Evolutionary conservation across 768 basidiomycete genomes (phyloP), one percentile per base, ranked within the genome.

Genomic region (Lentinula lateritia): DNA sequence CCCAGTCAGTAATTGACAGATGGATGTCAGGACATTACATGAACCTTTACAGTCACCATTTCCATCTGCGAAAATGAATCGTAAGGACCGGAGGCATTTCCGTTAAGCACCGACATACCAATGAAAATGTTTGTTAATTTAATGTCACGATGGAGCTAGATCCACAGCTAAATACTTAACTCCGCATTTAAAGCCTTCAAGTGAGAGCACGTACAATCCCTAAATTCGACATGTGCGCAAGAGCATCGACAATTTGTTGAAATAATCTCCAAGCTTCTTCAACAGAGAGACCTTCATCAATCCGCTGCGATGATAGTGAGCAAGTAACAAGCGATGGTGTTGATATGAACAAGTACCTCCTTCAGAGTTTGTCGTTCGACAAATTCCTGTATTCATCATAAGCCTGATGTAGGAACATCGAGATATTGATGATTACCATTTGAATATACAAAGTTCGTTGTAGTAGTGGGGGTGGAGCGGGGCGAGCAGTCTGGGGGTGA

Each of bases 91-190:
- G 50, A 12, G 50, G 59, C 34, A 32, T 20, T 39, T 58, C 36
- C 12, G 6, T 13, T 52, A 12, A 3, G n/a, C 5, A 32, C 18
- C 23, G 20, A 71, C 82, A 35, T 66, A 92, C 93, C 92, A 54
- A 96, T 93, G 73, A 98, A 93, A 64, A 98, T 94, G 67, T 98
- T 98, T 0, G 90, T 91, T 13, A 93, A 76, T 71, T 98, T 98
- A 71, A 98, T 91, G 71, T 97, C 95, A 55, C 91, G 79, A 73
- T 93, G 90, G 58, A 93, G 73, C 84, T 86, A 57, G 12, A 15
- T 38, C 23, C 15, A 18, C 9, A 60, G 46, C 20, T 43, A 6
- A 32, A 10, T 13, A 36, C n/a, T 15, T 34, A 39, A 18, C 34
- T 45, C 8, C 1, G 52, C 20, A 52, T 28, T n/a, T 13, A 4